These are phyloP conservation scores for Globomyces sp. DNA, from an alignment of 371 early-diverging fungal genomes.

Conservation along the genomic window DNA sequence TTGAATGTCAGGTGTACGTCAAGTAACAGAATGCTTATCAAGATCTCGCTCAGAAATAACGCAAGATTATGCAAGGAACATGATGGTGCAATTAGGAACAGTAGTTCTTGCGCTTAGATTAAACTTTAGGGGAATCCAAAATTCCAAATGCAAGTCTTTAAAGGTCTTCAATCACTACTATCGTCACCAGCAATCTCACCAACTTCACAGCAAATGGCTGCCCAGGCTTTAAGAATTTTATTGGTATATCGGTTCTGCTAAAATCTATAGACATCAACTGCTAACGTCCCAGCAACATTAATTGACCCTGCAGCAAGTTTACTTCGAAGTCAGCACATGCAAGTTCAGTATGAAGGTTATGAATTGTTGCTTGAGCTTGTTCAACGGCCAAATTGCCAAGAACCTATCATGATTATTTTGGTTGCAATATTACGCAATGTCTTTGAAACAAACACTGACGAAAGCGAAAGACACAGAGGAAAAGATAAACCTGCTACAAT, in stretches of 20 bases:
- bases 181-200: slow-evolving; percentile 42
- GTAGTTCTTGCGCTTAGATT: slow-evolving; percentile 25
- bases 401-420: slow-evolving; percentile 43
- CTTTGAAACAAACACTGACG: slow-evolving; percentile 38
- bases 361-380: slow-evolving; percentile 50
- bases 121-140: slow-evolving; percentile 50
- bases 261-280: slow-evolving; percentile 43
- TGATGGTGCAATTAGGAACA: slow-evolving; percentile 48
- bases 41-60: slow-evolving; percentile 46
- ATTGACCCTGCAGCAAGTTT: slow-evolving; percentile 48
- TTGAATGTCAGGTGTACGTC: slow-evolving; percentile 37
- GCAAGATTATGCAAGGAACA: slow-evolving; percentile 49
- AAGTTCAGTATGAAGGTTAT: slow-evolving; percentile 58
- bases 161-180: slow-evolving; percentile 47
- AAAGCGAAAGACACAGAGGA: slow-evolving; percentile 25
- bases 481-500: slow-evolving; percentile 39
- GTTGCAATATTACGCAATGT: slow-evolving; percentile 38
- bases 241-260: slow-evolving; percentile 31
- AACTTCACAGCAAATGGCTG: slow-evolving; percentile 52
- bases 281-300: slow-evolving; percentile 43
- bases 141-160: slow-evolving; percentile 56
- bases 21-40: slow-evolving; percentile 53
- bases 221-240: slow-evolving; percentile 52
- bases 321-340: slow-evolving; percentile 49
- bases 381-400: slow-evolving; percentile 44